Base-by-base conservation (phyloP, 176 grass and related monocot species). In the Musa beccarii region DNA sequence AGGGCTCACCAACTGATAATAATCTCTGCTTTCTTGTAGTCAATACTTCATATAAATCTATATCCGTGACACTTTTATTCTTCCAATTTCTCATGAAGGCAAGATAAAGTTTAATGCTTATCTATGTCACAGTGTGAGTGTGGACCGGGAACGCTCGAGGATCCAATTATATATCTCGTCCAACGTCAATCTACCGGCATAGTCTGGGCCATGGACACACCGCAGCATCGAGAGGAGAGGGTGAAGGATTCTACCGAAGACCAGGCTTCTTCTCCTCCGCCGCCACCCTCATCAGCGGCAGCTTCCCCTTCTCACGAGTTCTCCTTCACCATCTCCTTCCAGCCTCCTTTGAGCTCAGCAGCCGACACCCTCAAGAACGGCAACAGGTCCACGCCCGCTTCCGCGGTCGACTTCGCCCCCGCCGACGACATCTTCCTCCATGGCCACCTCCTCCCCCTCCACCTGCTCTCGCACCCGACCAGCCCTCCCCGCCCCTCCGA, bases 251-350 rank as follows among this genome's bases (percentile, higher is more conserved):
- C 34, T 43, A 43, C 34, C 34, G 34, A 43, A 43, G 34, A 43
- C 34, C 34, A 43, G 81, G 69, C 76, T 79, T 78, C 74, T 19
- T 34, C 67, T 0, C 43, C 68, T 17, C 75, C 81, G 11, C 83
- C 73, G 6, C 73, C 70, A n/a, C 57, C 75, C 15, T 53, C 64
- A 20, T 78, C 77, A 11, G 25, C 79, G 55, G 29, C 66, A 29
- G 8, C 78, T 11, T 92, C 89, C 14, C 87, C 84, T 9, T 89
- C 83, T 49, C 72, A 74, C 24, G 72, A 74, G 2, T 74, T 74
- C 53, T 85, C 88, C 71, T 93, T 89, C 79, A 59, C 78, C 80
- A 85, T 77, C 84, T 62, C 79, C 51, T 63, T 74, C 49, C 76
- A 75, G 6, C 71, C 80, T 77, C 11, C 49, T 25, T 16, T 12